Base-by-base conservation (phyloP, 371 early-diverging fungal species). In the Choanephora cucurbitarum region DNA sequence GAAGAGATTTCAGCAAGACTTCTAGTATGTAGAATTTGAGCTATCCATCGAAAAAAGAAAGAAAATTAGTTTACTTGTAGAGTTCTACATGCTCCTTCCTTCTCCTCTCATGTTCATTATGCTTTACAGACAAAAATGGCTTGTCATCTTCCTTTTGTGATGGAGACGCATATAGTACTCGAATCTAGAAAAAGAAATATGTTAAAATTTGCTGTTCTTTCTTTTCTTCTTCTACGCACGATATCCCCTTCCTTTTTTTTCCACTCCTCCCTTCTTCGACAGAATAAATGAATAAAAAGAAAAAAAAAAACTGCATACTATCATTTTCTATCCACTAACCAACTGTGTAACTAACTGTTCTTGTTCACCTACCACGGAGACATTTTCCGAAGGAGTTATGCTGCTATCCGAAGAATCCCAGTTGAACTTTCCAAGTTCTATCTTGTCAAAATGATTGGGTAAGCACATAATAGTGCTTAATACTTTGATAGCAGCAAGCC, bases 11-110 rank as follows among this genome's bases (percentile, higher is more conserved):
- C 11, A 89, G 58, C 1, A 92, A 73, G 46, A 90, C 66, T 52
- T 89, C 89, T 31, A 89, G 66, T 19, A 90, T 77, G 48, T 86
- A 82, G 22, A 82, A 84, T 53, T 91, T 90, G 15, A 92, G 73
- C 84, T 86, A 41, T 21, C n/a, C n/a, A n/a, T n/a, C n/a, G n/a
- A n/a, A n/a, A n/a, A n/a, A n/a, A n/a, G n/a, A n/a, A n/a, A n/a
- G n/a, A n/a, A n/a, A n/a, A n/a, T n/a, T n/a, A n/a, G n/a, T n/a
- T n/a, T n/a, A n/a, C n/a, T n/a, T n/a, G n/a, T n/a, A n/a, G n/a
- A n/a, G n/a, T n/a, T n/a, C n/a, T n/a, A n/a, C n/a, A n/a, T n/a
- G n/a, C n/a, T n/a, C n/a, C n/a, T n/a, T n/a, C n/a, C n/a, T n/a
- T n/a, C 10, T 13, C 44, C 45, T 40, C 18, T 5, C 9, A n/a